Conservation (phyloP, 306 rosid genomes). For the Ormosia emarginata region DNA sequence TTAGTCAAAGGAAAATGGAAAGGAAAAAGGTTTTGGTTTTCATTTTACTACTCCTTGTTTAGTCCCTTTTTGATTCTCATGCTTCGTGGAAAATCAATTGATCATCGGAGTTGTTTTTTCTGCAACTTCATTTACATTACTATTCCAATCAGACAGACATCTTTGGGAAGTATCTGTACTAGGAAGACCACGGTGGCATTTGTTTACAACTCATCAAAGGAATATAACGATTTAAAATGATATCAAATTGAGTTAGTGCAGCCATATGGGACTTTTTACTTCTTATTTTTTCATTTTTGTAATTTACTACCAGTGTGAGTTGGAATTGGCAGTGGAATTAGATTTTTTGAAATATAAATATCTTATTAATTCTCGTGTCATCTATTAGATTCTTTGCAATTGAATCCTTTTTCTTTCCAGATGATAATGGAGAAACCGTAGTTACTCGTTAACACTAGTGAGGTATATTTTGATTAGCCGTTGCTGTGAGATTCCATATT, state of each 20-base stretch:
- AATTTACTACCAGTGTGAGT: background rate
- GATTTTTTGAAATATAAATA: background rate
- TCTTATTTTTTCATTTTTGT: background rate
- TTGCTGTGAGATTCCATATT: too few relatives aligned
- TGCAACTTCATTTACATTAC: background rate
- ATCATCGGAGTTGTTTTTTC: slow-evolving; percentile 11
- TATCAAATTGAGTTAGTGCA: background rate
- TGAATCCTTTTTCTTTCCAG: too few relatives aligned
- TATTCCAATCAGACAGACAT: background rate
- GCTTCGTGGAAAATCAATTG: slow-evolving; percentile 1
- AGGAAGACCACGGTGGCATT: background rate
- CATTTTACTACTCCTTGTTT: background rate
- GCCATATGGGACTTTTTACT: background rate
- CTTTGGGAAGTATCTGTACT: background rate
- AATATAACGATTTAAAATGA: background rate
- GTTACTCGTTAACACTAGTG: too few relatives aligned
- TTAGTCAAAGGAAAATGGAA: slow-evolving; percentile 4
- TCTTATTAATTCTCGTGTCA: background rate
- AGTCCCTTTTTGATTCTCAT: background rate
- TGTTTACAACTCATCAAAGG: background rate
- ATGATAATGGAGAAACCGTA: too few relatives aligned
- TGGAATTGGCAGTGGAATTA: background rate
- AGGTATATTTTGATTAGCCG: too few relatives aligned
- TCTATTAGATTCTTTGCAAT: too few relatives aligned
- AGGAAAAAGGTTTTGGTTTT: background rate